A percentile compares a stretch with the other conserved stretches of the same genome.
Conservation (phyloP, 768 basidiomycete species). For the Boletus coccyginus region DNA sequence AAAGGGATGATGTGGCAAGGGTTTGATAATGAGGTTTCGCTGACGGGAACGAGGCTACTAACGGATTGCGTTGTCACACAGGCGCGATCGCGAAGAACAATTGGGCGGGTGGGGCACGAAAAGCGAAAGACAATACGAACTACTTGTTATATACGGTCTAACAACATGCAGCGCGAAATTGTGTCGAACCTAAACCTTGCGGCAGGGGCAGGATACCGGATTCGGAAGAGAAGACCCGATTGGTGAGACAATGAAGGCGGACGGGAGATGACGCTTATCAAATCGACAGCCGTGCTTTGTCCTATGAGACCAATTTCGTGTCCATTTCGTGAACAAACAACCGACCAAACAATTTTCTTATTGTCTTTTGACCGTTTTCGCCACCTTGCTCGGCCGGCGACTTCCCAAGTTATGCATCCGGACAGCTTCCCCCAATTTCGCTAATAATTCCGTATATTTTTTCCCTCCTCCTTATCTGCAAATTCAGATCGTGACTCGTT, state of each 20-base stretch:
- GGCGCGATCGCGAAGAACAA: conserved; percentile 50
- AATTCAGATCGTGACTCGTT: conserved; percentile 32
- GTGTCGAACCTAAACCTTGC: conserved; percentile 34
- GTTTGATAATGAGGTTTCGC: conserved; percentile 43
- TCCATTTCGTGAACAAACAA: conserved; percentile 42
- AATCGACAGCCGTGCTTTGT: conserved; percentile 28
- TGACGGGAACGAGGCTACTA: conserved; percentile 39
- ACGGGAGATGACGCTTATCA: conserved; percentile 30
- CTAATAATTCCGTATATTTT: conserved; percentile 35
- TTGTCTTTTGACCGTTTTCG: conserved; percentile 42
- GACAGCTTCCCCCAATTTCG: conserved; percentile 21
- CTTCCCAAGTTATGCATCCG: conserved; percentile 30
- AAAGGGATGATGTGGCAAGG: conserved; percentile 16
- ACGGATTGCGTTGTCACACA: conserved; percentile 51
- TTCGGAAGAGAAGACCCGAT: conserved; percentile 24
- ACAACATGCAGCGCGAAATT: conserved; percentile 32
- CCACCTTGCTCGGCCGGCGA: conserved; percentile 32
- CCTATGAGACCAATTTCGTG: conserved; percentile 32
- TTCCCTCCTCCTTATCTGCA: conserved; percentile 31
- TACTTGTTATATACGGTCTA: conserved; percentile 51
- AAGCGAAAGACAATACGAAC: conserved; percentile 54
- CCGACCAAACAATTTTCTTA: conserved; percentile 42
- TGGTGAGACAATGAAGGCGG: conserved; percentile 34
- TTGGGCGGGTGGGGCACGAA: conserved; percentile 63
- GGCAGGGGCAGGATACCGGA: conserved; percentile 19